Percentiles rank a stretch among this genome's conserved stretches.
Evolutionary conservation across 495 filamentous ascomycete species (phyloP).

Genomic region (Penicillium argentinense): DNA sequence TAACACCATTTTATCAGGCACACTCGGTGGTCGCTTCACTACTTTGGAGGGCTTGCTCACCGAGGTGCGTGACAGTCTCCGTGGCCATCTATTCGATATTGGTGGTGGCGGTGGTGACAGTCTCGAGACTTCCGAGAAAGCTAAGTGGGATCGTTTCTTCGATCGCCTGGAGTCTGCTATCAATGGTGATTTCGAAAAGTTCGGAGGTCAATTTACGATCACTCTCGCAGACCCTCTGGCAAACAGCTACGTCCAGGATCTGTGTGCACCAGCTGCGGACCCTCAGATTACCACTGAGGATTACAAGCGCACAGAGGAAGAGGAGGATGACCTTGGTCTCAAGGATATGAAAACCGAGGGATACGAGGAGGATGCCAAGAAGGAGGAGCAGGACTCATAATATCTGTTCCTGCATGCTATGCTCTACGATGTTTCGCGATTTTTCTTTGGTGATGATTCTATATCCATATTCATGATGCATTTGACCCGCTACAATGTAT

Average conservation of each 20-base stretch:
- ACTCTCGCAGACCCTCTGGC: slow-evolving; percentile 86
- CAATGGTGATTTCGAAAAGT: slow-evolving; percentile 60
- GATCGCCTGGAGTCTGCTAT: slow-evolving; percentile 71
- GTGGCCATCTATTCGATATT: slow-evolving; percentile 79
- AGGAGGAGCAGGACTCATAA: slow-evolving; percentile 25
- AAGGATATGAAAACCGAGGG: slow-evolving; percentile 89
- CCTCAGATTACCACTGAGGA: slow-evolving; percentile 79
- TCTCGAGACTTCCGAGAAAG: slow-evolving; percentile 57
- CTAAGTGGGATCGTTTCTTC: slow-evolving; percentile 83
- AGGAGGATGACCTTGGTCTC: slow-evolving; percentile 88
- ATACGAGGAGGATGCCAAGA: slow-evolving; percentile 62
- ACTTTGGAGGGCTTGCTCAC: slow-evolving; percentile 95
- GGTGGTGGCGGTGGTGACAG: slow-evolving; percentile 71
- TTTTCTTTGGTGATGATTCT: slow-evolving; percentile 7
- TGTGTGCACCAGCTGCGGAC: slow-evolving; percentile 70
- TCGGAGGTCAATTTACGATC: slow-evolving; percentile 64
- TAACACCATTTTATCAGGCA: slow-evolving; percentile 86
- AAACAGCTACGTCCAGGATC: slow-evolving; percentile 88
- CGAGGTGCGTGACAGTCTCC: slow-evolving; percentile 86
- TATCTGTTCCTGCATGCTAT: too few species aligned
- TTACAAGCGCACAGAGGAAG: slow-evolving; percentile 83
- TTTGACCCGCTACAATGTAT: slow-evolving; percentile 20
- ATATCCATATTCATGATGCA: slow-evolving; percentile 31
- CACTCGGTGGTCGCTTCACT: slow-evolving; percentile 94
- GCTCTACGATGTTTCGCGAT: not conserved